Base-by-base conservation (phyloP, 106 monocot genomes). In the Alisma plantagoaquatica region DNA sequence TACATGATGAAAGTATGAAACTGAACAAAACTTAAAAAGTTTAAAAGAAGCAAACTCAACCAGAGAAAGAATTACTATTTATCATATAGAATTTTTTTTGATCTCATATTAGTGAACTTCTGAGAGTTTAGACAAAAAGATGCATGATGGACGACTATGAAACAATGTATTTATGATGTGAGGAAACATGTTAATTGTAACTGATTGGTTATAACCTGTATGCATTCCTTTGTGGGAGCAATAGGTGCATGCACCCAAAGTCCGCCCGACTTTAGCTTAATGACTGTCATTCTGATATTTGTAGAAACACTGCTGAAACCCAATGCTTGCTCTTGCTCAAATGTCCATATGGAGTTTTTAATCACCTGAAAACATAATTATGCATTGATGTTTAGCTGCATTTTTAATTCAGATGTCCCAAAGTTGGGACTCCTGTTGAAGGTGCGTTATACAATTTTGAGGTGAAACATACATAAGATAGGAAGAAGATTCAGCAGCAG, bases 311-410 rank as follows among this genome's bases (percentile, higher is more conserved):
- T 96, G 46, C 89, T 89, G 63, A 96, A 96, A 55, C 96, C 89
- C 71, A 96, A 64, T 50, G 96, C 96, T 69, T 96, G 96, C 46
- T 89, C 96, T 84, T 96, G 96, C 54, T 96, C 96, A 41, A 96
- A 96, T 22, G 81, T 68, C 96, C 96, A 96, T 89, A 96, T 89
- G 63, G 65, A 51, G 31, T 70, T 71, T 61, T 85, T 96, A 46
- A 96, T 70, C 38, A 75, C 96, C 94, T 96, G 62, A 50, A 14
- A 35, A 38, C 14, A 14, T 38, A 38, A 38, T 7, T 19, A 7
- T 29, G 27, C 50, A 19, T 35, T 22, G 35, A 38, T n/a, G n/a
- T n/a, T n/a, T n/a, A n/a, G n/a, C n/a, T n/a, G n/a, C n/a, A n/a
- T n/a, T n/a, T n/a, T n/a, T n/a, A n/a, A n/a, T n/a, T n/a, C n/a